These are phyloP conservation scores for Sclerotinia glacialis DNA, from an alignment of 2,329 filamentous ascomycete genomes.

Conservation along the genomic window DNA sequence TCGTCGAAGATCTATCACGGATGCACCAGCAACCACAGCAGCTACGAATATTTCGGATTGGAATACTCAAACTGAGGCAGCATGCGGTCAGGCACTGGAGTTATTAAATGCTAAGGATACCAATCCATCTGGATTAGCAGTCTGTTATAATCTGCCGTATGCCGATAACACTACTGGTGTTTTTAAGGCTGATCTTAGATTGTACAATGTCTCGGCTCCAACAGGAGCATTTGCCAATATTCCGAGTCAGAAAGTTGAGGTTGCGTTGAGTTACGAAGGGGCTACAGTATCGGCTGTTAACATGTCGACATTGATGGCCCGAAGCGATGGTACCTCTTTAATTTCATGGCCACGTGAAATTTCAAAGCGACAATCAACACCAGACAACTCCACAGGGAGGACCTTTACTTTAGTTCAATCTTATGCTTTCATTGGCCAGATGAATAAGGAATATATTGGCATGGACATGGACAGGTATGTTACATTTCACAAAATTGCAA, in stretches of 20 bases:
- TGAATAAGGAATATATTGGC: constrained; percentile 56
- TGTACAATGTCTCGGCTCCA: constrained; percentile 67
- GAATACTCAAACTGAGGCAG: constrained; percentile 53
- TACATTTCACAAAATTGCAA: not conserved
- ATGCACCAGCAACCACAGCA: constrained; percentile 15
- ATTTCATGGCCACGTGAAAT: constrained; percentile 33
- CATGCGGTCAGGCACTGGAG: constrained; percentile 58
- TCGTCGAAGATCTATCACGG: constrained; percentile 12
- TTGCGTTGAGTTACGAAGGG: constrained; percentile 53
- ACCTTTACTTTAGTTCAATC: constrained; percentile 53
- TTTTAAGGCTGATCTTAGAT: constrained; percentile 73
- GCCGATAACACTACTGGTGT: constrained; percentile 65
- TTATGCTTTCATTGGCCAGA: constrained; percentile 67
- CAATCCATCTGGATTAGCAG: constrained; percentile 73
- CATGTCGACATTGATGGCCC: constrained; percentile 29
- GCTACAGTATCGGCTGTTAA: constrained; percentile 51
- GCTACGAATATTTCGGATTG: constrained; percentile 47
- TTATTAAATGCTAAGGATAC: constrained; percentile 54
- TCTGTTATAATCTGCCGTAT: constrained; percentile 78
- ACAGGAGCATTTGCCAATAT: constrained; percentile 53
- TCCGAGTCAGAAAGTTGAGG: constrained; percentile 51
- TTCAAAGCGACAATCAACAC: constrained; percentile 28
- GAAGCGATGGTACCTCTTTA: constrained; percentile 29
- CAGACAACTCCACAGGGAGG: not conserved
- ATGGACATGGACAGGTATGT: constrained; percentile 60